phyloP scores from a whole-genome alignment of 208 protist species.

The Porcisia deanei region DNA sequence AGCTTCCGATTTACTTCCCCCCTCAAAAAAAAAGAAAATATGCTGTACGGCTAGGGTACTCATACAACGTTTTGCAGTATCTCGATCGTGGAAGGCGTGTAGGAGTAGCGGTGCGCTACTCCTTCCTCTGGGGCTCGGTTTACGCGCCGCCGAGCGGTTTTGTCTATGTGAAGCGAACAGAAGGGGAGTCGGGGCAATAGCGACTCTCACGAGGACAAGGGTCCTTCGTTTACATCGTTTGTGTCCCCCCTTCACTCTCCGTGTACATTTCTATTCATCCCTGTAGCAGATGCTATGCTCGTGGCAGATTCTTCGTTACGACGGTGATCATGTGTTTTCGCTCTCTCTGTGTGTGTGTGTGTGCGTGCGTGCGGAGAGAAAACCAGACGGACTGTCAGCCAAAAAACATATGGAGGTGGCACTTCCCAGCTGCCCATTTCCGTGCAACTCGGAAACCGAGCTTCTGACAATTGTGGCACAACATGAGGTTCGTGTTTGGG shows the following conservation, averaged over 20 bases:
- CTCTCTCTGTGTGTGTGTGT: neutral
- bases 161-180: neutral
- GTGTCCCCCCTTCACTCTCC: neutral
- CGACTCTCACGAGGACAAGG: neutral
- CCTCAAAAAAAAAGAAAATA: neutral
- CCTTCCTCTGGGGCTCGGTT: neutral
- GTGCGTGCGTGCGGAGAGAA: too few relatives aligned
- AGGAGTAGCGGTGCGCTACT: neutral
- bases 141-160: neutral
- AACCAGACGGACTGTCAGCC: neutral
- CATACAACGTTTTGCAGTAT: neutral
- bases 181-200: neutral
- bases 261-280: neutral
- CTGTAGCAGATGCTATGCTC: neutral
- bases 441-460: neutral
- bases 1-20: neutral
- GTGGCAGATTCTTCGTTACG: neutral
- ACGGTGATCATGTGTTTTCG: neutral
- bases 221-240: neutral
- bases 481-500: neutral
- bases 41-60: neutral
- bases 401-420: neutral
- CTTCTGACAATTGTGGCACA: neutral
- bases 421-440: neutral
- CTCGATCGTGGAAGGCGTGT: neutral